These are phyloP conservation scores for Raphanus raphanistrum DNA, from an alignment of 345 rosid species.

Conservation along the genomic window DNA sequence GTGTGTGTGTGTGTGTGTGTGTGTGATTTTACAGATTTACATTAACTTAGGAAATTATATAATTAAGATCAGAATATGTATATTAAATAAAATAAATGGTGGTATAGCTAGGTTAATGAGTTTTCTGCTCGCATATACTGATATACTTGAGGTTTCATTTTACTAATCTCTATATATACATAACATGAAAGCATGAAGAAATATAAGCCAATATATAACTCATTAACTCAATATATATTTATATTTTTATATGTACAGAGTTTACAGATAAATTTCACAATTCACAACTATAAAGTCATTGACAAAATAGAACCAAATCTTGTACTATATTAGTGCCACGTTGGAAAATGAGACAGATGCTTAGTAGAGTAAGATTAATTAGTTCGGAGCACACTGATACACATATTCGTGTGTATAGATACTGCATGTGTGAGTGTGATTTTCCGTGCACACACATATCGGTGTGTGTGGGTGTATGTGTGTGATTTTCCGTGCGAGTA, in stretches of 20 bases:
- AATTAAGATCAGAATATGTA: not conserved
- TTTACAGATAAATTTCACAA: not conserved
- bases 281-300: not conserved
- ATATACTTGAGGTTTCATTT: not conserved
- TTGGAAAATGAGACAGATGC: conserved; percentile 12
- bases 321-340: not conserved
- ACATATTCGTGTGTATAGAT: not conserved
- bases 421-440: conserved; percentile 1
- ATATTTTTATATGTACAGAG: not conserved
- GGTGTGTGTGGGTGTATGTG: not conserved
- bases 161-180: not conserved
- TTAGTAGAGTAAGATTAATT: not conserved
- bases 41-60: not conserved
- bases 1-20: no score
- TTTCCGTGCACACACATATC: conserved; percentile 26
- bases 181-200: not conserved
- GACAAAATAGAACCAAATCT: not conserved
- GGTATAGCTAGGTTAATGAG: not conserved
- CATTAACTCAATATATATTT: no score
- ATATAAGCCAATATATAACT: not conserved
- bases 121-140: not conserved
- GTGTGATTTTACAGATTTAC: not conserved
- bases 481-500: conserved; percentile 36
- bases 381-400: conserved; percentile 21
- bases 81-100: not conserved